These are phyloP conservation scores for Diversispora epigaea DNA, from an alignment of 192 early-diverging fungal species.

Conservation along the genomic window DNA sequence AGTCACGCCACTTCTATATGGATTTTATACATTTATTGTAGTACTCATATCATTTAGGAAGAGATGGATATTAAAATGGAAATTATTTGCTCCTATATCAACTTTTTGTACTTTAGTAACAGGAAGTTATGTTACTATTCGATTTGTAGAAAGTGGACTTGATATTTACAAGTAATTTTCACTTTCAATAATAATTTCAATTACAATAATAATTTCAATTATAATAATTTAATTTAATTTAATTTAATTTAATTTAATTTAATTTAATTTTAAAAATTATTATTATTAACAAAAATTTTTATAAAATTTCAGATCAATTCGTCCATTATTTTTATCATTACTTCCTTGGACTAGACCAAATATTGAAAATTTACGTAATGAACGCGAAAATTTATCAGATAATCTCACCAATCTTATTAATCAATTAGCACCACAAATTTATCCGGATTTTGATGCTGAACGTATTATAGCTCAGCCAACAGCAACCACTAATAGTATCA, in stretches of 20 bases:
- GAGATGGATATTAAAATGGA: conserved; percentile 40
- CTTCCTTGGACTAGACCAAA: conserved; percentile 52
- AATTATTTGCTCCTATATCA: conserved; percentile 45
- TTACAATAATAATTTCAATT: background rate
- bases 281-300: too few relatives aligned
- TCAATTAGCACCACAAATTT: conserved; percentile 80
- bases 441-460: conserved; percentile 67
- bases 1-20: conserved; percentile 74
- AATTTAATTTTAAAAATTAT: background rate
- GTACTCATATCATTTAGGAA: conserved; percentile 44
- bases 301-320: conserved; percentile 58
- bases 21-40: conserved; percentile 65
- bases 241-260: background rate
- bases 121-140: conserved; percentile 70
- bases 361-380: conserved; percentile 64
- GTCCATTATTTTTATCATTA: conserved; percentile 79
- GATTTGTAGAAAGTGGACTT: conserved; percentile 73
- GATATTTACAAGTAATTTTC: conserved; percentile 64
- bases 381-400: conserved; percentile 70
- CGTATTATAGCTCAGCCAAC: conserved; percentile 32
- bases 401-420: conserved; percentile 80
- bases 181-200: background rate
- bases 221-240: background rate
- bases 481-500: too few relatives aligned
- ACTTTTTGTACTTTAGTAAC: conserved; percentile 38